Evolutionary conservation across 257 asterid genomes (phyloP).

Genomic region (Gardenia jasminoides): DNA sequence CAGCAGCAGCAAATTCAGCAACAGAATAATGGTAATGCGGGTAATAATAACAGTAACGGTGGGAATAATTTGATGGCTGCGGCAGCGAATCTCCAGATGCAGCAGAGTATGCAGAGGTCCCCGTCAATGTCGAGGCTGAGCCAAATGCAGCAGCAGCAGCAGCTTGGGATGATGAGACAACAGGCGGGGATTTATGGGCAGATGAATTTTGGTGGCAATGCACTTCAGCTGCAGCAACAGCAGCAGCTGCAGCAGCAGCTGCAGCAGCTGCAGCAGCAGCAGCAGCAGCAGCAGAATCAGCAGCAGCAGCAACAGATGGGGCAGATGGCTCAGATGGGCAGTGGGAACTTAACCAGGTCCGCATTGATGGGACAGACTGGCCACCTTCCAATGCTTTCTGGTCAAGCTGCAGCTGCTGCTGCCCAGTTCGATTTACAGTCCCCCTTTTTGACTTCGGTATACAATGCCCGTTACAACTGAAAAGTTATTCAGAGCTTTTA

Average conservation of each 20-base stretch:
- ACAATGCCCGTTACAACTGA: not conserved
- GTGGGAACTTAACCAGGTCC: slow-evolving; percentile 61
- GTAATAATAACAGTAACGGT: slow-evolving; percentile 23
- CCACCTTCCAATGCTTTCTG: slow-evolving; percentile 71
- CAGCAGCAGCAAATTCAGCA: slow-evolving; percentile 40
- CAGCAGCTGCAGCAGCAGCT: slow-evolving; percentile 37
- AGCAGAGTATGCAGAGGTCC: slow-evolving; percentile 61
- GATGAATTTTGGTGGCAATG: slow-evolving; percentile 60
- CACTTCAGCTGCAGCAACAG: slow-evolving; percentile 39
- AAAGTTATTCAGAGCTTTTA: not conserved
- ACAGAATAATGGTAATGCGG: slow-evolving; percentile 20
- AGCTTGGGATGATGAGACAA: slow-evolving; percentile 50
- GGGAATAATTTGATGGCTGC: slow-evolving; percentile 45
- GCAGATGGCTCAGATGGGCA: slow-evolving; percentile 58
- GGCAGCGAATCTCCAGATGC: slow-evolving; percentile 50
- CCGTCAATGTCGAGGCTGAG: slow-evolving; percentile 65
- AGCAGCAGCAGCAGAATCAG: slow-evolving; percentile 29
- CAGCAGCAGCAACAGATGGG: slow-evolving; percentile 38
- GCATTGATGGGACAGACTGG: slow-evolving; percentile 79
- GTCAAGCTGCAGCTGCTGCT: slow-evolving; percentile 60
- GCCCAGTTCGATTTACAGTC: slow-evolving; percentile 75
- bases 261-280: slow-evolving; percentile 33
- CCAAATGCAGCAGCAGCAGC: slow-evolving; percentile 60
- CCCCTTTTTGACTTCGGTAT: slow-evolving; percentile 75
- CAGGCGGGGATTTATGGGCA: slow-evolving; percentile 66